Evolutionary conservation across 2,329 filamentous ascomycete species (phyloP).

Genomic region (Fusarium succisae): DNA sequence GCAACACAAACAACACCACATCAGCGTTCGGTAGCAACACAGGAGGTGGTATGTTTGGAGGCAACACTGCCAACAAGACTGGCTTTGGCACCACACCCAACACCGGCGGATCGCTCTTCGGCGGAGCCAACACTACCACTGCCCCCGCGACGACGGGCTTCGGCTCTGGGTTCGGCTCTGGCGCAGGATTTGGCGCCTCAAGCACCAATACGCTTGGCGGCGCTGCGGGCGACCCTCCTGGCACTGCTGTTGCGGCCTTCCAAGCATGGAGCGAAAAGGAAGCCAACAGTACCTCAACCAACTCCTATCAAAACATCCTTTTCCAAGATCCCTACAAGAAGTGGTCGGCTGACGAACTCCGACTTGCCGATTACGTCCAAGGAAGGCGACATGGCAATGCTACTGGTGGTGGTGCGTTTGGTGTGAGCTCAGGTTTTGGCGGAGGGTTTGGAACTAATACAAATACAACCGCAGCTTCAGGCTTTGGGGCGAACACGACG

Average conservation of each 20-base stretch:
- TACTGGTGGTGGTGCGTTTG: conserved; percentile 87
- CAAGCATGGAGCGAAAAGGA: conserved; percentile 79
- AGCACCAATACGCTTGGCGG: conserved; percentile 62
- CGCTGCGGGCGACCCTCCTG: conserved; percentile 66
- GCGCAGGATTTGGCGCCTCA: conserved; percentile 54
- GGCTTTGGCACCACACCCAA: conserved; percentile 58
- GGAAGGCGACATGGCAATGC: conserved; percentile 85
- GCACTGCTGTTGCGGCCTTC: conserved; percentile 77
- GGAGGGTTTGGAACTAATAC: conserved; percentile 59
- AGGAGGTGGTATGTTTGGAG: conserved; percentile 65
- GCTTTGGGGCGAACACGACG: conserved; percentile 58
- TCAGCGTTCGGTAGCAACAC: conserved; percentile 52
- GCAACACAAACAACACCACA: conserved; percentile 45
- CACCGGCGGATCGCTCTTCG: conserved; percentile 59
- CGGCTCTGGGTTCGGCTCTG: conserved; percentile 54
- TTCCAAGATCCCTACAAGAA: conserved; percentile 86
- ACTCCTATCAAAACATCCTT: conserved; percentile 80
- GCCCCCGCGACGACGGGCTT: conserved; percentile 47
- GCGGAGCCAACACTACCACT: conserved; percentile 46
- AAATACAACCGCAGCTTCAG: conserved; percentile 44
- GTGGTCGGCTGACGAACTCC: conserved; percentile 87
- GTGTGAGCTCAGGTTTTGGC: conserved; percentile 64
- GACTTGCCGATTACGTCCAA: conserved; percentile 87
- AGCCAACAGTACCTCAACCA: conserved; percentile 60
- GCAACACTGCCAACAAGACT: conserved; percentile 56